phyloP scores from a whole-genome alignment of 805 yeast species.

The Pichia kluyveri region DNA sequence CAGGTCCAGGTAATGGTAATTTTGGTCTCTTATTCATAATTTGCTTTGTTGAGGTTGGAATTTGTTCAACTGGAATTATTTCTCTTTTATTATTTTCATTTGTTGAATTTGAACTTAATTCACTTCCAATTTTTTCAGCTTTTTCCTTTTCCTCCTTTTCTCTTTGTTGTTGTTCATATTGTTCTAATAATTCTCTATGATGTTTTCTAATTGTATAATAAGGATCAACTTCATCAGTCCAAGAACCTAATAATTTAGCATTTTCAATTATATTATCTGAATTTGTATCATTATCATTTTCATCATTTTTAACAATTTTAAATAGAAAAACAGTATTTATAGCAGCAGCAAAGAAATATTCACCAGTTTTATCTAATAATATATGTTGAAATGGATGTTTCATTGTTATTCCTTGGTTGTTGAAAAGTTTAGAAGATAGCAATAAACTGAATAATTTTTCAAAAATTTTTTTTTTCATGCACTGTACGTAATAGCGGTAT shows the following conservation, averaged over 20 bases:
- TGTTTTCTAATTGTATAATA: slow-evolving; percentile 37
- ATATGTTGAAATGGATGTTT: slow-evolving; percentile 67
- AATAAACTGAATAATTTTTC: too few species aligned
- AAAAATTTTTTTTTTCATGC: too few species aligned
- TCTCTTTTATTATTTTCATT: slow-evolving; percentile 10
- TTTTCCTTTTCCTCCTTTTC: slow-evolving; percentile 22
- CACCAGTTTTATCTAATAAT: slow-evolving; percentile 34
- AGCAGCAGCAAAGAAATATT: slow-evolving; percentile 44
- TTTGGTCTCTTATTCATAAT: slow-evolving; percentile 35
- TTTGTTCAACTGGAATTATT: slow-evolving; percentile 9
- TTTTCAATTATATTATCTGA: slow-evolving; percentile 17
- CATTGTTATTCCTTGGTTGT: slow-evolving; percentile 22
- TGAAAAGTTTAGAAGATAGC: too few species aligned
- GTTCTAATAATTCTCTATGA: slow-evolving; percentile 32
- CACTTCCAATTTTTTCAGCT: slow-evolving; percentile 15
- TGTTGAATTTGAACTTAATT: neutral
- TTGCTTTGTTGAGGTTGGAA: slow-evolving; percentile 19
- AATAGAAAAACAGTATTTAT: slow-evolving; percentile 54
- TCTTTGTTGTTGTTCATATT: slow-evolving; percentile 17
- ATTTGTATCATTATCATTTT: too few species aligned
- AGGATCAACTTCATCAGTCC: slow-evolving; percentile 54
- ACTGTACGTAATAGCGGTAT: too few species aligned
- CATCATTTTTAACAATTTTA: slow-evolving; percentile 10
- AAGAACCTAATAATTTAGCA: slow-evolving; percentile 42
- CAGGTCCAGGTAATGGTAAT: slow-evolving; percentile 55